A percentile compares a stretch with the other conserved stretches of the same genome.
Conservation (phyloP, 768 basidiomycete species). For the Guyanaporus albipodus region DNA sequence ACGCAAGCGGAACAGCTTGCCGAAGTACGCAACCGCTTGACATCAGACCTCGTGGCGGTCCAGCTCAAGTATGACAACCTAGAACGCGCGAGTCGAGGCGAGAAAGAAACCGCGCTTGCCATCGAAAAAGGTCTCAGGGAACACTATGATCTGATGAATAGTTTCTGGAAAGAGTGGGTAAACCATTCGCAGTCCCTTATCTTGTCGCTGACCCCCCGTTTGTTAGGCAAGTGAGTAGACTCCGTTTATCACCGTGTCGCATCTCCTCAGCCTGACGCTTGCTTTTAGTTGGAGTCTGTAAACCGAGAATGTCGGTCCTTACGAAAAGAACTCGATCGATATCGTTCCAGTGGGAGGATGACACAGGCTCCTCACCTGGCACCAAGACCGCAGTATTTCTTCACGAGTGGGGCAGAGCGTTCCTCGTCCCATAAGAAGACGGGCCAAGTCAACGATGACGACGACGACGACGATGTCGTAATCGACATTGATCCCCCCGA, state of each 20-base stretch:
- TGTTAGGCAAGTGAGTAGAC: slow-evolving; percentile 35
- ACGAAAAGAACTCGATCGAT: slow-evolving; percentile 26
- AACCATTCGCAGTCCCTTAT: slow-evolving; percentile 5
- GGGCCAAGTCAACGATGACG: slow-evolving; percentile 25
- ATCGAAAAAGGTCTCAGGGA: no score
- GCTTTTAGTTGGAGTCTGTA: slow-evolving; percentile 20
- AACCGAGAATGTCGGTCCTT: slow-evolving; percentile 26
- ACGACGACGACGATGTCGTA: no score
- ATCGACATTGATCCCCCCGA: no score
- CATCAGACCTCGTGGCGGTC: no score
- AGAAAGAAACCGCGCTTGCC: no score
- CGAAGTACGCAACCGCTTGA: no score
- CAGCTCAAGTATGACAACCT: no score
- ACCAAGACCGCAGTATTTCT: slow-evolving; percentile 23
- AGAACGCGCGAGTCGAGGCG: no score
- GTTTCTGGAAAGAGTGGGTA: no score
- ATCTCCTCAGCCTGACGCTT: slow-evolving; percentile 12
- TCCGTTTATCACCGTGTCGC: background rate
- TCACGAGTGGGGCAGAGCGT: slow-evolving; percentile 20
- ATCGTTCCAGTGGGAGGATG: slow-evolving; percentile 14
- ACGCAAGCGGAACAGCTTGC: no score
- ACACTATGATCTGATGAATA: no score
- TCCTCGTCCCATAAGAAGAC: slow-evolving; percentile 16
- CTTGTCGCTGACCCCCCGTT: slow-evolving; percentile 18
- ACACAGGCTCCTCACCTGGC: slow-evolving; percentile 6